A percentile compares a stretch with the other conserved stretches of the same genome.
These are phyloP conservation scores for Nannochloropsis gaditana DNA, from an alignment of 108 stramenopile species.

Conservation along the genomic window DNA sequence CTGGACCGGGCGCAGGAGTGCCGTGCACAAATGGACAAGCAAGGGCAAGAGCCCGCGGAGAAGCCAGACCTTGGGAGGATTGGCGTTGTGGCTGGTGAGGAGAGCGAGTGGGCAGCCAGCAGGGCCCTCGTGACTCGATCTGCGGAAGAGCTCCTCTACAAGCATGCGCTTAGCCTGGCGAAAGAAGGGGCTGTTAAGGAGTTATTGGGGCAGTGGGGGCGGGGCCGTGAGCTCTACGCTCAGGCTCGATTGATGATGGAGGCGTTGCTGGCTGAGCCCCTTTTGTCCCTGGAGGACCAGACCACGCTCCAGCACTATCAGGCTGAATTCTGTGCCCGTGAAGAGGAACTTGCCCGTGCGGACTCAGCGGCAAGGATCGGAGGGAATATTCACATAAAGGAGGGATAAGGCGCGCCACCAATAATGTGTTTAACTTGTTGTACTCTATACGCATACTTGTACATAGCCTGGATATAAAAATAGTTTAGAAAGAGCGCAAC, in stretches of 20 bases:
- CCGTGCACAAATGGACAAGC: slow-evolving; percentile 1
- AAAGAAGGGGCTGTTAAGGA: slow-evolving; percentile 14
- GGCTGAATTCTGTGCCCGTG: not conserved
- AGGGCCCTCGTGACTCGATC: not conserved
- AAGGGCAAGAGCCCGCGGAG: not conserved
- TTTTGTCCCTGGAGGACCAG: slow-evolving; percentile 17
- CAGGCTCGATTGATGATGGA: slow-evolving; percentile 8
- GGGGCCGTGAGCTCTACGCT: slow-evolving; percentile 14
- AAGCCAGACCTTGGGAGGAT: too few relatives aligned
- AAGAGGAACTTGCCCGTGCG: not conserved
- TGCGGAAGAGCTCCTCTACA: not conserved
- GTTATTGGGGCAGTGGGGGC: slow-evolving; percentile 2
- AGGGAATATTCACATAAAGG: too few relatives aligned
- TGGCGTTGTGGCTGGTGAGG: not conserved
- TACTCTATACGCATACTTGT: too few relatives aligned
- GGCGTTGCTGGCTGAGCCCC: not conserved
- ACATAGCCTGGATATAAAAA: too few relatives aligned
- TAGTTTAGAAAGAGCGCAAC: too few relatives aligned
- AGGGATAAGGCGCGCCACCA: too few relatives aligned
- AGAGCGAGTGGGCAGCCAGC: not conserved
- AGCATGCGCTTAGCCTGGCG: not conserved
- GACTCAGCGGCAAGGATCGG: not conserved
- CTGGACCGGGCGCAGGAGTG: slow-evolving; percentile 37
- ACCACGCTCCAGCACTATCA: not conserved
- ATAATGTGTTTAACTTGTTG: too few relatives aligned